These are phyloP conservation scores for Alternaria arbusti DNA, from an alignment of 2,329 filamentous ascomycete species.

Conservation along the genomic window DNA sequence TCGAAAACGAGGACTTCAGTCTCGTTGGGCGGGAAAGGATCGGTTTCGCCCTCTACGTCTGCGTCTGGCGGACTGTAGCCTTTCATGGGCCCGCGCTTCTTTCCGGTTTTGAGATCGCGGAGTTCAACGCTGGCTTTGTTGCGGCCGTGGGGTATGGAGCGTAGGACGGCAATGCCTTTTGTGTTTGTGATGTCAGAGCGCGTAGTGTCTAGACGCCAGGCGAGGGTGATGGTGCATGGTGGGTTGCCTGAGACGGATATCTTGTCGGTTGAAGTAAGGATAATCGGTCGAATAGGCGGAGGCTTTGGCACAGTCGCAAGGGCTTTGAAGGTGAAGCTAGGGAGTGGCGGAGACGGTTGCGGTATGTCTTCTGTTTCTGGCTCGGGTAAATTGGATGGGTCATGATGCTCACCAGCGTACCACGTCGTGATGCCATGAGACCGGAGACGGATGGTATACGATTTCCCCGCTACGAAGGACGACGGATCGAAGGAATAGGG, in stretches of 20 bases:
- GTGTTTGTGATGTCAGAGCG: neutral
- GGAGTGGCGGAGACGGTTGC: neutral
- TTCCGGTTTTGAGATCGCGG: neutral
- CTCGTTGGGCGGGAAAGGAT: neutral
- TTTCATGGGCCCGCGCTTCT: neutral
- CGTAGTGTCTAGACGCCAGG: neutral
- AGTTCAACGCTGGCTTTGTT: neutral
- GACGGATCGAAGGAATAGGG: neutral
- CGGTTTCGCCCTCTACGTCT: neutral
- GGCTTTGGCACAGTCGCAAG: accelerated
- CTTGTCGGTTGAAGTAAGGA: neutral
- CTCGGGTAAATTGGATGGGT: neutral
- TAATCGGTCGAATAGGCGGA: neutral
- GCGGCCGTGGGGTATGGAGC: neutral
- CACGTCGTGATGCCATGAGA: neutral
- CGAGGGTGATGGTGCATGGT: neutral
- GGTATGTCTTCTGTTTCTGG: neutral
- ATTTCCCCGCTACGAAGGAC: neutral
- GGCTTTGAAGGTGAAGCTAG: neutral
- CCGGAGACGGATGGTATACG: neutral
- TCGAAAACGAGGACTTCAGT: neutral
- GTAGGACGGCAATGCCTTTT: neutral
- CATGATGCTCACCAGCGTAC: neutral
- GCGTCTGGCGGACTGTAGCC: neutral
- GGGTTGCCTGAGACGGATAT: neutral